Conservation (phyloP, 2,329 filamentous ascomycete species). For the Fusarium sp. region DNA sequence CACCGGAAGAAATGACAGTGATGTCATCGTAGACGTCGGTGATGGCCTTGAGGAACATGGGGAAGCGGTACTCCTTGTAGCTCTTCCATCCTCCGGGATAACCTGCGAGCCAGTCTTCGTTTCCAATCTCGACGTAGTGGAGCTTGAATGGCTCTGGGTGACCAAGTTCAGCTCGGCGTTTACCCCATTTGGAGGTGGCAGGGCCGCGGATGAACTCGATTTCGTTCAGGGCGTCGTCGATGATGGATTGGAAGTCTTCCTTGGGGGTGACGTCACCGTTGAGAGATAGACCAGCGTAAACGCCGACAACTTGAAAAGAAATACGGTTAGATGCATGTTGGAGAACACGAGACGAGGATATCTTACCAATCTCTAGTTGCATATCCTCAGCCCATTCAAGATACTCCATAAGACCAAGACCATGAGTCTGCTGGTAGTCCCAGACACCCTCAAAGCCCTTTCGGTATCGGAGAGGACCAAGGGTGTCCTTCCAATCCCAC, state of each 20-base stretch:
- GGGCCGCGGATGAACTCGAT: constrained; percentile 69
- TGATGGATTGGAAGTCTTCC: constrained; percentile 60
- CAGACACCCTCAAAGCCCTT: constrained; percentile 65
- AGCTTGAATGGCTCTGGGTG: constrained; percentile 68
- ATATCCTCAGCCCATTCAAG: constrained; percentile 68
- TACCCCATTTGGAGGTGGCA: constrained; percentile 62
- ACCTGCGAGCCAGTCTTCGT: constrained; percentile 69
- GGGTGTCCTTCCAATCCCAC: constrained; percentile 62
- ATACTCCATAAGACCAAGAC: constrained; percentile 68
- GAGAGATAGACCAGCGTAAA: constrained; percentile 65
- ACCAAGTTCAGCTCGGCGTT: constrained; percentile 64
- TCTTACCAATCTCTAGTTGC: constrained; percentile 59
- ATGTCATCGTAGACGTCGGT: constrained; percentile 63
- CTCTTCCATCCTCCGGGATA: constrained; percentile 56
- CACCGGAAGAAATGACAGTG: constrained; percentile 60
- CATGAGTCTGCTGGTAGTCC: constrained; percentile 68
- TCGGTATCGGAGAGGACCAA: constrained; percentile 62
- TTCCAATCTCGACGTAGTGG: constrained; percentile 70
- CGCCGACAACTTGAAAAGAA: constrained; percentile 55
- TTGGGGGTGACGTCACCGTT: constrained; percentile 60
- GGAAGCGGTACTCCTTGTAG: constrained; percentile 64
- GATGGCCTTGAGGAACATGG: constrained; percentile 67
- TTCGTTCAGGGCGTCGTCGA: constrained; percentile 68
- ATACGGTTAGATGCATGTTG: neutral
- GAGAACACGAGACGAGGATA: neutral